Conservation (phyloP, 1,284 basidiomycete species). For the Cutaneotrichosporon daszewskae region DNA sequence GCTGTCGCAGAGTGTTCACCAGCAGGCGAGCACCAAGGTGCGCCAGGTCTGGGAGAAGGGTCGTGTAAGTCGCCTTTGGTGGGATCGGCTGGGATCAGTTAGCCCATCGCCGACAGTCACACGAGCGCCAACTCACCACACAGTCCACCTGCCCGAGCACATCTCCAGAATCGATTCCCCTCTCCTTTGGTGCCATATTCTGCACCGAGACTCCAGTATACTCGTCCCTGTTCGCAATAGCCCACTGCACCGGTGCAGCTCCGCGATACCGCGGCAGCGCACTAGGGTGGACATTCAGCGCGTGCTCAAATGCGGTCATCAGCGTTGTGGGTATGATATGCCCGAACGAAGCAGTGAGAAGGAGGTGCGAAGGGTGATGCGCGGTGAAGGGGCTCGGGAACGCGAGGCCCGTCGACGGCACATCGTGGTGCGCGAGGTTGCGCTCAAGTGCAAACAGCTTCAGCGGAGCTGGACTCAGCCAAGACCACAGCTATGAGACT, state of each 20-base stretch:
- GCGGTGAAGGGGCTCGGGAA: slow-evolving; percentile 44
- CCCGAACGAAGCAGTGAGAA: slow-evolving; percentile 89
- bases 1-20: slow-evolving; percentile 62
- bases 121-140: slow-evolving; percentile 32
- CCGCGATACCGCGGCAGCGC: slow-evolving; percentile 83
- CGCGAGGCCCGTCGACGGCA: slow-evolving; percentile 21
- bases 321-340: slow-evolving; percentile 68
- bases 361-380: slow-evolving; percentile 54
- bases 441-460: slow-evolving; percentile 17
- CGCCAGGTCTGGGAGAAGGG: slow-evolving; percentile 60
- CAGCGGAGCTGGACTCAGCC: slow-evolving; percentile 18
- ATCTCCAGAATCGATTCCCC: slow-evolving; percentile 48
- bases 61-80: slow-evolving; percentile 52
- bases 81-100: slow-evolving; percentile 50
- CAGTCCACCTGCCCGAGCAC: slow-evolving; percentile 36
- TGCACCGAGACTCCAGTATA: slow-evolving; percentile 66
- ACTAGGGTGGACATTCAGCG: slow-evolving; percentile 91
- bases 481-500: neutral
- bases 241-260: slow-evolving; percentile 85
- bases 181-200: slow-evolving; percentile 35
- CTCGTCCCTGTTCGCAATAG: slow-evolving; percentile 59
- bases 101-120: neutral
- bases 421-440: slow-evolving; percentile 12
- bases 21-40: slow-evolving; percentile 63
- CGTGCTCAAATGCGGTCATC: slow-evolving; percentile 62